phyloP scores from a whole-genome alignment of 257 asterid species.

The Oldenlandia corymbosa region DNA sequence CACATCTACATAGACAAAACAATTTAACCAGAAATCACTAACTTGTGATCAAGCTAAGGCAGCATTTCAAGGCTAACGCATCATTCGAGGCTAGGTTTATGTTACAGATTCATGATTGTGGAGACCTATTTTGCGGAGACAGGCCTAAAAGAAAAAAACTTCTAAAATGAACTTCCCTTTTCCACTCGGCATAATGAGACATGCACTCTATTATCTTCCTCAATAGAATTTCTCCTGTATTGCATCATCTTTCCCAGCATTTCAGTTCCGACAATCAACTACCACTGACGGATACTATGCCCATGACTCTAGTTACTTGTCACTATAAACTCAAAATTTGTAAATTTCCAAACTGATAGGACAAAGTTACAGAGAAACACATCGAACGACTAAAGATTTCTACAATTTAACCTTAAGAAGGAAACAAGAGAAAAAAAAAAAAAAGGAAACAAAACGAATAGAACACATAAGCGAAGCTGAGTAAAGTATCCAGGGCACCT shows the following conservation, averaged over 20 bases:
- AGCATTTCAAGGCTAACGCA: neutral
- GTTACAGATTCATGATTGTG: neutral
- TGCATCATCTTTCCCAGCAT: neutral
- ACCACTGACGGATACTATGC: neutral
- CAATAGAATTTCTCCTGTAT: neutral
- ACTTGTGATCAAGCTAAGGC: too few relatives aligned
- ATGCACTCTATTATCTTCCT: neutral
- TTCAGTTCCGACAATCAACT: neutral
- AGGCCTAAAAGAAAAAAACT: neutral
- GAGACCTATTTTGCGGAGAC: neutral
- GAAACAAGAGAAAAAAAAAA: neutral
- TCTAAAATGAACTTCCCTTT: neutral
- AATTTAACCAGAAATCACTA: too few relatives aligned
- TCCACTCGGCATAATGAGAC: neutral
- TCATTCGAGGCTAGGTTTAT: neutral
- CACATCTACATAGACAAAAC: too few relatives aligned
- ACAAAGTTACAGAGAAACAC: neutral
- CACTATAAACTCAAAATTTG: neutral
- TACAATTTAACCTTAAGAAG: neutral
- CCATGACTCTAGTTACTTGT: neutral
- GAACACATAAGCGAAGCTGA: neutral
- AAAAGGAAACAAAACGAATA: neutral
- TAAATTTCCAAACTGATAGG: neutral
- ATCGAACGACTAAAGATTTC: neutral
- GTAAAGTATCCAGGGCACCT: constrained; percentile 36